A percentile compares a stretch with the other conserved stretches of the same genome.
phyloP scores from a whole-genome alignment of 768 basidiomycete genomes.

The Lactifluus volemus region DNA sequence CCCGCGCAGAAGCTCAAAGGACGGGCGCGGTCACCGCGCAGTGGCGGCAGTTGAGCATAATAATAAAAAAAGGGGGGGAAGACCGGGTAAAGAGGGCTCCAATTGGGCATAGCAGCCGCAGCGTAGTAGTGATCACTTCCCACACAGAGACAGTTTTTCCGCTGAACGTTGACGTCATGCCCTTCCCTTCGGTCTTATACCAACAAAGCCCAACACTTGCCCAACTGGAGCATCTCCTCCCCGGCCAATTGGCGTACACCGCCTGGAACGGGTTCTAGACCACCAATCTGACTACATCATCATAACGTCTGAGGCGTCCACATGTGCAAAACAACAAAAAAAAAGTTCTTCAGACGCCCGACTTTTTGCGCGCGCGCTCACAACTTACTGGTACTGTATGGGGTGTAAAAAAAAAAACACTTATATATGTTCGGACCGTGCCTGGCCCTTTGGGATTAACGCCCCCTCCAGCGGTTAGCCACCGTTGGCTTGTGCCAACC shows the following conservation, averaged over 20 bases:
- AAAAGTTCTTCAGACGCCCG: not conserved
- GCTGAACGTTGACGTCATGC: not conserved
- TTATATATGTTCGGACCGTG: not conserved
- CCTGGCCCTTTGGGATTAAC: not conserved
- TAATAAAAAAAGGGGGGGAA: not conserved
- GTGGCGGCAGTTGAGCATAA: not conserved
- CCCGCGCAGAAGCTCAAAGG: not conserved
- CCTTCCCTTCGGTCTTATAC: not conserved
- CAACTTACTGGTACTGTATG: too few relatives aligned
- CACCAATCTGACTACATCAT: not conserved
- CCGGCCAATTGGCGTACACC: not conserved
- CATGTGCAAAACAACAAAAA: not conserved
- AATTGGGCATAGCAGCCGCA: not conserved
- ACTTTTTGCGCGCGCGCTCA: not conserved
- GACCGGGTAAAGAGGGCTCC: too few relatives aligned
- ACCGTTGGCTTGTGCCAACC: not conserved
- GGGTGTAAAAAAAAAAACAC: too few relatives aligned
- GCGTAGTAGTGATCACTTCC: not conserved
- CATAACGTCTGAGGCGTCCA: slow-evolving; percentile 4
- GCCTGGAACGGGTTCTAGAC: not conserved
- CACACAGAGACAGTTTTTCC: not conserved
- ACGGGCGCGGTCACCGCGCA: not conserved
- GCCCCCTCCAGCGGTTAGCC: too few relatives aligned
- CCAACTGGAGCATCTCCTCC: too few relatives aligned
- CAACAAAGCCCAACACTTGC: not conserved